Evolutionary conservation across 768 basidiomycete species (phyloP).

Genomic region (Lactifluus volemus): DNA sequence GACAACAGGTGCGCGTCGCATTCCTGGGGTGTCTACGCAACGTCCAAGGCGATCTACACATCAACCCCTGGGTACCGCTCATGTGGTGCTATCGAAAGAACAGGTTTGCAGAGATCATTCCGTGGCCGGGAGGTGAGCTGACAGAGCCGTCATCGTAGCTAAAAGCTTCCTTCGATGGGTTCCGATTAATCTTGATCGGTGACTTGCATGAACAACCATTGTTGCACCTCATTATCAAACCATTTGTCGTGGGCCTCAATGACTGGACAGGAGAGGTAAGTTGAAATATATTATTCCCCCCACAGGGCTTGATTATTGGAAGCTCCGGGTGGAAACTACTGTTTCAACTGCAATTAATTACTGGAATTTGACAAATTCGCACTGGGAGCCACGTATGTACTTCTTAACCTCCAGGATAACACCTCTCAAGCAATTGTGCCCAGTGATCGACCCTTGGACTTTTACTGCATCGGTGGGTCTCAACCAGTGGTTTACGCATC

Average conservation of each 20-base stretch:
- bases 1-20: neutral
- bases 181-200: conserved; percentile 88
- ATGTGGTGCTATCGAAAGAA: conserved; percentile 65
- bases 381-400: conserved; percentile 86
- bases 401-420: neutral
- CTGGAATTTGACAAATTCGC: conserved; percentile 95
- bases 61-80: conserved; percentile 29
- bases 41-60: conserved; percentile 10
- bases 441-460: conserved; percentile 95
- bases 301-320: conserved; percentile 1
- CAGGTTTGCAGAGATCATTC: conserved; percentile 42
- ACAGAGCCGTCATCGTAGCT: conserved; percentile 38
- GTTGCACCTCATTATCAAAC: conserved; percentile 79
- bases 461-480: conserved; percentile 58
- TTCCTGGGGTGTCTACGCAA: conserved; percentile 1
- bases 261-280: conserved; percentile 92
- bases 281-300: neutral
- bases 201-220: conserved; percentile 93
- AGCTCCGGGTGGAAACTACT: conserved; percentile 81
- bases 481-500: neutral
- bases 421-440: neutral
- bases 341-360: conserved; percentile 82
- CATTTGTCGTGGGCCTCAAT: conserved; percentile 72
- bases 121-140: neutral
- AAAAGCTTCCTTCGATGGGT: conserved; percentile 80